phyloP scores from a whole-genome alignment of 306 rosid genomes.

The Casuarina equisetifolia region DNA sequence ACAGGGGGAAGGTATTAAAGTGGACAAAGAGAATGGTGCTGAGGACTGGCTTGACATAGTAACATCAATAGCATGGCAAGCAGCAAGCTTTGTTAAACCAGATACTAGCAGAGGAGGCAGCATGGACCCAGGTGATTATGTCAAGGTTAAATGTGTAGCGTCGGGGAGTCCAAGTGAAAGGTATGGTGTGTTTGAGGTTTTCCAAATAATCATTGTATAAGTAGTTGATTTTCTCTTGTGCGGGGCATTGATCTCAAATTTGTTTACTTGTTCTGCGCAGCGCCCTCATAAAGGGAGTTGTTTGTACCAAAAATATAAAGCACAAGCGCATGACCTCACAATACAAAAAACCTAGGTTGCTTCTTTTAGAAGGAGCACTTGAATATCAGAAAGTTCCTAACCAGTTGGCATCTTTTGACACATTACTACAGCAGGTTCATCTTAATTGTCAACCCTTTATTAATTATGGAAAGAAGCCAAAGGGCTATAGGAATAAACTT shows the following conservation, averaged over 20 bases:
- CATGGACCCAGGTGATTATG: constrained; percentile 95
- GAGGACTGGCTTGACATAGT: constrained; percentile 87
- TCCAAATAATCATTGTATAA: constrained; percentile 8
- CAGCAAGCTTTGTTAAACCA: constrained; percentile 91
- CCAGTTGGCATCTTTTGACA: constrained; percentile 79
- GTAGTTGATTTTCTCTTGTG: background rate
- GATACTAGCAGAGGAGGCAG: constrained; percentile 97
- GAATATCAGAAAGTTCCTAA: constrained; percentile 95
- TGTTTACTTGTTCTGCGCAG: constrained; percentile 49
- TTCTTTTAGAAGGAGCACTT: constrained; percentile 79
- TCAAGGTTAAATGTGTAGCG: constrained; percentile 88
- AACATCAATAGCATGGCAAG: constrained; percentile 81
- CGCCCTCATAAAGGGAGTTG: constrained; percentile 78
- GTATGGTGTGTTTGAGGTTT: constrained; percentile 40
- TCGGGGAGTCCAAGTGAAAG: constrained; percentile 84
- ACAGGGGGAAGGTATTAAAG: constrained; percentile 71
- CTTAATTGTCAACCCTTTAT: constrained; percentile 18
- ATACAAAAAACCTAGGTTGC: constrained; percentile 77
- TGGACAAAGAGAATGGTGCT: constrained; percentile 55
- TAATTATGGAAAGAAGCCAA: constrained; percentile 1
- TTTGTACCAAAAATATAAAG: constrained; percentile 93
- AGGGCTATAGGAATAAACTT: constrained; percentile 13
- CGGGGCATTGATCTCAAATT: constrained; percentile 12
- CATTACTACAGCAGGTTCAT: constrained; percentile 86
- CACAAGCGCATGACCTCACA: constrained; percentile 98